Base-by-base conservation (phyloP, 768 basidiomycete genomes). In the Gloeopeniophorella convolvens region DNA sequence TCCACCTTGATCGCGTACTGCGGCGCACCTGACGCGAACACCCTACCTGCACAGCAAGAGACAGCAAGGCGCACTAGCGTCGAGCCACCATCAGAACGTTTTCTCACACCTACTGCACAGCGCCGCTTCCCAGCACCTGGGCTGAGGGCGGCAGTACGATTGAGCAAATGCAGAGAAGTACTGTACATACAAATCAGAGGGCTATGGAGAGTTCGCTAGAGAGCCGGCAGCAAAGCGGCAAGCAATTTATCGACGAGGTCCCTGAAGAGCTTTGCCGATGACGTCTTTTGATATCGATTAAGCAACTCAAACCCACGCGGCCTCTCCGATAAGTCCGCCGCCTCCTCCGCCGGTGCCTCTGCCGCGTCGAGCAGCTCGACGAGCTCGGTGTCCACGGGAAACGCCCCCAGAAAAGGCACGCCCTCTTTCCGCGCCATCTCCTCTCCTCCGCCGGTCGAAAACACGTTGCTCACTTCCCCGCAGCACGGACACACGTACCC, bases 401-500 rank as follows among this genome's bases (percentile, higher is more conserved):
- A 72, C 35, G 86, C 77, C 10, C 96, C 96, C 47, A 99, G 72
- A 64, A 93, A 96, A 41, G 63, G 65, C 31, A 97, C 60, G 1
- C 73, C 76, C 60, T 94, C 89, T 43, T 75, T 76, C 54, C 74
- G 72, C 4, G 89, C 92, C 85, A 93, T 83, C 61, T 83, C 86
- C 67, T 85, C 80, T 1, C 94, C 96, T 2, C 96, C 96, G 13
- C 92, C 92, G 4, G 82, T 85, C 7, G 93, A 96, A 66, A 98
- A 99, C 46, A 96, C 80, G 65, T 95, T 90, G 71, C 83, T 90
- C 59, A 97, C 73, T 66, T 97, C 94, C 13, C 90, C 90, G 64
- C 96, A 98, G 64, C 94, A 96, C 37, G 96, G 96, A 63, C 95
- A 98, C 16, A 86, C 88, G 68, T 96, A 98, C 42, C 96, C 96